phyloP scores from a whole-genome alignment of 306 rosid species.

The Glycine latifolia region DNA sequence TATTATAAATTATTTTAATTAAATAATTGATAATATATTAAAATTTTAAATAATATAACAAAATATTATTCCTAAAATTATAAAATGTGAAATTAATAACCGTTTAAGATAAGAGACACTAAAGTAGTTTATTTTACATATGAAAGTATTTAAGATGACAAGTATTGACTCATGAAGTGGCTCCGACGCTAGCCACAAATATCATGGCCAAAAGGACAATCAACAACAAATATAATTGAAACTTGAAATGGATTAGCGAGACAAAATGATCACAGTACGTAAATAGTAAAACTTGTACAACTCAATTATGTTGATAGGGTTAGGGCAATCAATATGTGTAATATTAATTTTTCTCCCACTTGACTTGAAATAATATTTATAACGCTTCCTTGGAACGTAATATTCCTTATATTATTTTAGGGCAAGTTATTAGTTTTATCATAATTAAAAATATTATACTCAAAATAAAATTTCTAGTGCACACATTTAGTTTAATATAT shows the following conservation, averaged over 20 bases:
- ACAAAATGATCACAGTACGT: slow-evolving; percentile 4
- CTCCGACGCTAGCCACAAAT: background rate
- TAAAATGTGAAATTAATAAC: no score
- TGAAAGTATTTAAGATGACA: no score
- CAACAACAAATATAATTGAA: slow-evolving; percentile 25
- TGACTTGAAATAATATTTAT: background rate
- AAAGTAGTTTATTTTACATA: no score
- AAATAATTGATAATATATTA: no score
- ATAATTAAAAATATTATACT: background rate
- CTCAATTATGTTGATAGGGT: background rate
- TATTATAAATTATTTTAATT: no score
- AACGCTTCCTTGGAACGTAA: background rate
- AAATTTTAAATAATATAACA: no score
- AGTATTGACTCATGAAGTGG: background rate
- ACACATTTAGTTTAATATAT: background rate
- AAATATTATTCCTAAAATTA: no score
- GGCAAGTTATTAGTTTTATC: background rate
- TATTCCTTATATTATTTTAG: background rate
- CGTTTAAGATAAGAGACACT: no score
- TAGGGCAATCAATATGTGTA: background rate
- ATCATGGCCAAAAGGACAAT: slow-evolving; percentile 4
- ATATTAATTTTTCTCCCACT: background rate
- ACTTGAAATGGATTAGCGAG: background rate
- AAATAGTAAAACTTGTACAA: slow-evolving; percentile 19
- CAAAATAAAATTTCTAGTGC: background rate